Evolutionary conservation across 768 basidiomycete species (phyloP).

Genomic region (Leccinum broughii): DNA sequence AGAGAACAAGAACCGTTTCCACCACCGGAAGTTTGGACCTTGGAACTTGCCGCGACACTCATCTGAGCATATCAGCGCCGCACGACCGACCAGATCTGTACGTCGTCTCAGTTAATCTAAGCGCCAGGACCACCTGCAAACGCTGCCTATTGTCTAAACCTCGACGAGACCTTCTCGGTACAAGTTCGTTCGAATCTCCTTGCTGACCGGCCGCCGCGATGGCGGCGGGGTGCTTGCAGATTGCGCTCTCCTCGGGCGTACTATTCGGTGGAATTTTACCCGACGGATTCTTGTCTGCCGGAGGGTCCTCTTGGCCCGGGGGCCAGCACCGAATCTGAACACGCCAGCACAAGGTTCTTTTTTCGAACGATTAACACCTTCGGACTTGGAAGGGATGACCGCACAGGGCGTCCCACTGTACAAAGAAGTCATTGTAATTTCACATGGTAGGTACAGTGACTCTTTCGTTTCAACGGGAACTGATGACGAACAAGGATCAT

Average conservation of each 20-base stretch:
- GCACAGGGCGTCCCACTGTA: neutral
- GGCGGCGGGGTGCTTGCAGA: conserved; percentile 21
- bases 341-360: conserved; percentile 8
- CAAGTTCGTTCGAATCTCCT: conserved; percentile 19
- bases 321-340: conserved; percentile 7
- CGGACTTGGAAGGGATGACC: conserved; percentile 5
- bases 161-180: conserved; percentile 4
- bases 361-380: neutral
- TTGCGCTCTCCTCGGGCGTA: conserved; percentile 21
- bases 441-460: neutral
- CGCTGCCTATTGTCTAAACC: neutral
- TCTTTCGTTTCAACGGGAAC: conserved; percentile 9
- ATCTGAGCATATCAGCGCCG: conserved; percentile 1
- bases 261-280: conserved; percentile 21
- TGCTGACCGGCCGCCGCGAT: conserved; percentile 25
- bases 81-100: conserved; percentile 15
- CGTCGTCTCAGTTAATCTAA: conserved; percentile 20
- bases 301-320: conserved; percentile 4
- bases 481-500: neutral
- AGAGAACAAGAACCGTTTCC: conserved; percentile 1
- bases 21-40: neutral
- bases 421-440: conserved; percentile 6
- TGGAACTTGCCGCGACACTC: neutral
- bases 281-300: conserved; percentile 7
- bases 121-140: neutral